phyloP scores from a whole-genome alignment of 2,329 filamentous ascomycete genomes.

The Westerdykella sp. region DNA sequence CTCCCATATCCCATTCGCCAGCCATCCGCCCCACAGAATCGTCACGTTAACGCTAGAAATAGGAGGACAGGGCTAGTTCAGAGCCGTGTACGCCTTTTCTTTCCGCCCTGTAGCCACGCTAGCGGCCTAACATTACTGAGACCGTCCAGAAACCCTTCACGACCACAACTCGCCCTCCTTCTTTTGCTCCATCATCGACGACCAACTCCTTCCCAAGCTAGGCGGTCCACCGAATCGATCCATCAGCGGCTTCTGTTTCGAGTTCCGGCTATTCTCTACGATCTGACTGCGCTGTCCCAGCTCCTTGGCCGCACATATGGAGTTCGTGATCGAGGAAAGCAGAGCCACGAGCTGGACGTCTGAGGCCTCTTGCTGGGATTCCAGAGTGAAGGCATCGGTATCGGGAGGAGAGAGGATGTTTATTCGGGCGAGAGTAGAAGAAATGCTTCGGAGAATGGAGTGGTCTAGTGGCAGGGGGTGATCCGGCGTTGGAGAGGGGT shows the following conservation, averaged over 20 bases:
- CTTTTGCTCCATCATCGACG: neutral
- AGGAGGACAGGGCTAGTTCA: too few relatives aligned
- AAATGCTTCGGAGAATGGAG: slow-evolving; percentile 77
- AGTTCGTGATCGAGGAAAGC: slow-evolving; percentile 68
- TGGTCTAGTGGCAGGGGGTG: slow-evolving; percentile 47
- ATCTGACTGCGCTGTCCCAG: slow-evolving; percentile 65
- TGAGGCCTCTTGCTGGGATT: slow-evolving; percentile 71
- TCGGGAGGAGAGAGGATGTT: slow-evolving; percentile 73
- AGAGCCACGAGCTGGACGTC: slow-evolving; percentile 75
- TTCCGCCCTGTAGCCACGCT: too few relatives aligned
- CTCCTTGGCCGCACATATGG: slow-evolving; percentile 63
- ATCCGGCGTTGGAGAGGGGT: slow-evolving; percentile 22
- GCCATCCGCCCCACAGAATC: neutral
- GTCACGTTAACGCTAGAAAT: too few relatives aligned
- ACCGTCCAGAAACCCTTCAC: too few relatives aligned
- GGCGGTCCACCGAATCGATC: neutral
- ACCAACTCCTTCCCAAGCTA: neutral
- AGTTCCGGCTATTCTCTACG: slow-evolving; percentile 35
- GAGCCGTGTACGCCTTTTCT: too few relatives aligned
- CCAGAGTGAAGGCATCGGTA: slow-evolving; percentile 57
- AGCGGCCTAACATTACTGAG: too few relatives aligned
- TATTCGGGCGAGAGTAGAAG: slow-evolving; percentile 75
- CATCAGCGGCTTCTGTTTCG: neutral
- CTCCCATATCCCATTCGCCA: too few relatives aligned
- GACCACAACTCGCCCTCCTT: too few relatives aligned